phyloP scores from a whole-genome alignment of 164 flowering plant genomes.

The Vitis amurensis region DNA sequence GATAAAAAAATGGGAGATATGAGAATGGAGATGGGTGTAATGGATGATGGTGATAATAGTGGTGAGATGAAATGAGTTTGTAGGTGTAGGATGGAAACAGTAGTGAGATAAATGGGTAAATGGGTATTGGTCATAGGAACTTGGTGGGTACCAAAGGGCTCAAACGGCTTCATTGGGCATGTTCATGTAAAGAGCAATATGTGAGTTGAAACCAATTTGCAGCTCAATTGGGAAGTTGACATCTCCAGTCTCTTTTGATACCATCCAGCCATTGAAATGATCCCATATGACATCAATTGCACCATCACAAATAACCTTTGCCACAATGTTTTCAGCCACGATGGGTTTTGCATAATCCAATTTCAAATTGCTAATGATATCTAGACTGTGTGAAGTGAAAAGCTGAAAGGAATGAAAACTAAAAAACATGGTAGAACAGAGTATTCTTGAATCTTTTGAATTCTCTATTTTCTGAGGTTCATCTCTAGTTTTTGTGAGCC shows the following conservation, averaged over 20 bases:
- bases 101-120: too few relatives aligned
- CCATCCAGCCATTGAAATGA: conserved; percentile 33
- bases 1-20: too few relatives aligned
- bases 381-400: conserved; percentile 7
- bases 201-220: conserved; percentile 58
- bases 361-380: conserved; percentile 79
- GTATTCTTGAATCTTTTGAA: too few relatives aligned
- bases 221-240: conserved; percentile 69
- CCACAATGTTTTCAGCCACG: conserved; percentile 68
- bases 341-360: conserved; percentile 58
- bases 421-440: too few relatives aligned
- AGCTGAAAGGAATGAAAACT: too few relatives aligned
- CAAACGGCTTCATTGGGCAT: conserved; percentile 71
- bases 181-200: conserved; percentile 67
- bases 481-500: too few relatives aligned
- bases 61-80: too few relatives aligned
- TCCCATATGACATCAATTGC: conserved; percentile 60
- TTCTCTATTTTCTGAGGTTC: too few relatives aligned
- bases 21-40: too few relatives aligned
- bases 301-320: conserved; percentile 78
- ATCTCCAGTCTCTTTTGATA: conserved; percentile 72
- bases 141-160: background rate
- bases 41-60: too few relatives aligned
- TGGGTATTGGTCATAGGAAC: too few relatives aligned
- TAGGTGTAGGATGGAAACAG: too few relatives aligned